These are phyloP conservation scores for Flagelloscypha sp. DNA, from an alignment of 768 basidiomycete genomes.

Conservation along the genomic window DNA sequence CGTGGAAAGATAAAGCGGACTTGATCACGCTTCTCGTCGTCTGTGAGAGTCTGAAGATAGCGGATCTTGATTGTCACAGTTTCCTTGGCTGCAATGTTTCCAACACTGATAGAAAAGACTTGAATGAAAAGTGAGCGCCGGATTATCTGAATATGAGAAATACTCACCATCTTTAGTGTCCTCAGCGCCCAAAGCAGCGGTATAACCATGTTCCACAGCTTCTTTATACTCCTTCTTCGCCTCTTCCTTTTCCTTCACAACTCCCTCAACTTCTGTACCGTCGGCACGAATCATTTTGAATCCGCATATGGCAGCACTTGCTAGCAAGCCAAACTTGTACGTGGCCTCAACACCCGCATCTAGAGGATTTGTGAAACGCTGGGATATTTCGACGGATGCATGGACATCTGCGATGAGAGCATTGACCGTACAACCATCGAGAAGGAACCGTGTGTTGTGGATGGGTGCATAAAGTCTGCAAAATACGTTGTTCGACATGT, in stretches of 20 bases:
- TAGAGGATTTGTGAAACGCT: slow-evolving; percentile 11
- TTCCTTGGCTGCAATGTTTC: slow-evolving; percentile 36
- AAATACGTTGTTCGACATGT: too few relatives aligned
- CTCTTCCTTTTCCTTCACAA: slow-evolving; percentile 10
- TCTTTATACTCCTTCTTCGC: slow-evolving; percentile 9
- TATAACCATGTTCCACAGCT: slow-evolving; percentile 9
- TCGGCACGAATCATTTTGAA: slow-evolving; percentile 7
- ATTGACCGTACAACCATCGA: too few relatives aligned
- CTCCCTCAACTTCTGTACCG: slow-evolving; percentile 9
- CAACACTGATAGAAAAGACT: slow-evolving; percentile 56
- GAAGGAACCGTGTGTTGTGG: too few relatives aligned
- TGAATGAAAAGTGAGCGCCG: background rate
- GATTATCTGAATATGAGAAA: background rate
- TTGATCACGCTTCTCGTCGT: slow-evolving; percentile 39
- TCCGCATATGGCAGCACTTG: slow-evolving; percentile 10
- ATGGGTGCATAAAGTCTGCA: too few relatives aligned
- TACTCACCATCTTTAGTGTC: slow-evolving; percentile 6
- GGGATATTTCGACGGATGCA: slow-evolving; percentile 12
- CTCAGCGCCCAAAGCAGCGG: slow-evolving; percentile 6
- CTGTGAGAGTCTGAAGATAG: slow-evolving; percentile 47
- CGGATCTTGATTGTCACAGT: slow-evolving; percentile 29
- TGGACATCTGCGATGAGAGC: slow-evolving; percentile 13
- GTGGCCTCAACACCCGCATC: slow-evolving; percentile 9
- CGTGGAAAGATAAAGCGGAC: slow-evolving; percentile 51
- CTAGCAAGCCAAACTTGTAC: slow-evolving; percentile 12